These are phyloP conservation scores for Termitomyces sp. DNA, from an alignment of 768 basidiomycete species.

Conservation along the genomic window DNA sequence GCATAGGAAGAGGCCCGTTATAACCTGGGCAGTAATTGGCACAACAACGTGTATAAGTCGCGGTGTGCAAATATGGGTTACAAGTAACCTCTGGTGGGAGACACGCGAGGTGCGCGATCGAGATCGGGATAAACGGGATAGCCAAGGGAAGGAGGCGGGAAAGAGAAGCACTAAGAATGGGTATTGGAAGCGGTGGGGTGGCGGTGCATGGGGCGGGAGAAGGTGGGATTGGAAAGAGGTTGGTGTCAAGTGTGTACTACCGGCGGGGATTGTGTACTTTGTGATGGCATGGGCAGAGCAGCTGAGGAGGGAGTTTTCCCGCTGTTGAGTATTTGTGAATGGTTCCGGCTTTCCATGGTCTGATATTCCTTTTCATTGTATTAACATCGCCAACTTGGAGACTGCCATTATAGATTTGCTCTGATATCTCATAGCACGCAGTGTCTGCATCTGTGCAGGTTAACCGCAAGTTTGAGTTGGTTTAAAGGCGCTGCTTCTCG, in stretches of 20 bases:
- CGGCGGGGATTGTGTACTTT: slow-evolving; percentile 70
- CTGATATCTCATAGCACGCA: neutral
- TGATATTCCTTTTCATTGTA: slow-evolving; percentile 1
- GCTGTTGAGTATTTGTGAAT: slow-evolving; percentile 11
- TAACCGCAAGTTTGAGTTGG: too few species aligned
- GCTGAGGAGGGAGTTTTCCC: slow-evolving; percentile 39
- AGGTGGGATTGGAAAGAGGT: slow-evolving; percentile 83
- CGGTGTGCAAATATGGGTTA: slow-evolving; percentile 92
- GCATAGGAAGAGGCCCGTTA: slow-evolving; percentile 64
- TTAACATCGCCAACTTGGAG: neutral
- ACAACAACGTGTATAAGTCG: slow-evolving; percentile 83
- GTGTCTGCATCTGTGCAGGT: neutral
- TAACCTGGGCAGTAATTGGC: slow-evolving; percentile 87
- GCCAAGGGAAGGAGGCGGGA: slow-evolving; percentile 13
- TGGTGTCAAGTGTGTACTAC: slow-evolving; percentile 61
- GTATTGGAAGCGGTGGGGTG: slow-evolving; percentile 37
- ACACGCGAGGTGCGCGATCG: slow-evolving; percentile 19
- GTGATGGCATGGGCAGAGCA: slow-evolving; percentile 74
- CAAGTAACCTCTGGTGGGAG: slow-evolving; percentile 75
- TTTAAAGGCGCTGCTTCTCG: neutral
- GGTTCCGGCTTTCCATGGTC: neutral
- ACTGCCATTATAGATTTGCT: neutral
- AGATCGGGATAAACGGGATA: slow-evolving; percentile 15
- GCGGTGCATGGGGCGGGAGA: slow-evolving; percentile 51
- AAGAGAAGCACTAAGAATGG: slow-evolving; percentile 15